These are phyloP conservation scores for Diaporthe nobilis DNA, from an alignment of 2,329 filamentous ascomycete genomes.

Conservation along the genomic window DNA sequence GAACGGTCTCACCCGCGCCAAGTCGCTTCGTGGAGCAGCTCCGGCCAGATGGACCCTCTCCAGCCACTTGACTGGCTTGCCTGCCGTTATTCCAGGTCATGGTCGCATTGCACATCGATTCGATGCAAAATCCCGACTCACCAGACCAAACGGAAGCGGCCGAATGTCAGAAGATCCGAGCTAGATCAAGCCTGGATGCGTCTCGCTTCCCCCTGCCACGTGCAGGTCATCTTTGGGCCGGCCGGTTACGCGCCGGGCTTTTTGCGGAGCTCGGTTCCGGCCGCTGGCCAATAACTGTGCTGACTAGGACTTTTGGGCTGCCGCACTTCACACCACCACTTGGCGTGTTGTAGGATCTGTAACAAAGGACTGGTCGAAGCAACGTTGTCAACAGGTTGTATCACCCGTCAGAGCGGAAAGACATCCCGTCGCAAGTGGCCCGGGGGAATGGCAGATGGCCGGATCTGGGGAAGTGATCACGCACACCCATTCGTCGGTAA, in stretches of 20 bases:
- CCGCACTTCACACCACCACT: conserved; percentile 32
- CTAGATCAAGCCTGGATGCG: neutral
- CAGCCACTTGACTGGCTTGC: neutral
- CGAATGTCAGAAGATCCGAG: neutral
- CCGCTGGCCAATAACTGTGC: conserved; percentile 17
- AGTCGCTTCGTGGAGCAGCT: neutral
- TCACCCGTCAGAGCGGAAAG: neutral
- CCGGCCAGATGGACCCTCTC: neutral
- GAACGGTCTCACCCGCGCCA: neutral
- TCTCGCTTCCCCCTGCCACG: neutral
- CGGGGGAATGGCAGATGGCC: conserved; percentile 20
- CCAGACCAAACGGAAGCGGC: neutral
- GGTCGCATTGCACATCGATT: neutral
- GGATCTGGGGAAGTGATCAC: conserved; percentile 15
- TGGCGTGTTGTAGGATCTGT: conserved; percentile 14
- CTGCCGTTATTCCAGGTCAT: neutral
- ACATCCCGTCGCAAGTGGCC: conserved; percentile 4
- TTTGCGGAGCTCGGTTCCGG: conserved; percentile 24
- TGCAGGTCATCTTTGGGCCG: neutral
- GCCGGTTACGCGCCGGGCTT: conserved; percentile 1
- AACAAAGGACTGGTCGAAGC: conserved; percentile 13
- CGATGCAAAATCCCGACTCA: neutral
- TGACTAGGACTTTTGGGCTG: conserved; percentile 8
- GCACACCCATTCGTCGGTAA: conserved; percentile 7
- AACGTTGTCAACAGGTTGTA: conserved; percentile 35